These are phyloP conservation scores for Entamoeba invadens DNA, from an alignment of 208 protist species.

Conservation along the genomic window DNA sequence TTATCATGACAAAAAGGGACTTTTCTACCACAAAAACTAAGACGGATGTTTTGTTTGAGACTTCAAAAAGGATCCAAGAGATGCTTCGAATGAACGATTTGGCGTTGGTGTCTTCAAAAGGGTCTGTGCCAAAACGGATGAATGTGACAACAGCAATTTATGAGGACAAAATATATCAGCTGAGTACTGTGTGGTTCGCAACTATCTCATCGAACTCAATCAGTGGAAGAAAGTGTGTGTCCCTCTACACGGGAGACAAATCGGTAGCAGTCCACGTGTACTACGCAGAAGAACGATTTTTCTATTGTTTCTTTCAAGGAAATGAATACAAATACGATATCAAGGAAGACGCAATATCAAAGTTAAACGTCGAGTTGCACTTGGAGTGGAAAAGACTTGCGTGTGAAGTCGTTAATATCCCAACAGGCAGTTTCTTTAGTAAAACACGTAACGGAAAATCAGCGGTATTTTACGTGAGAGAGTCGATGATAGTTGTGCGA, in stretches of 20 bases:
- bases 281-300: background rate
- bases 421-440: background rate
- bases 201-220: background rate
- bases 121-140: background rate
- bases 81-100: background rate
- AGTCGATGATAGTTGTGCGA: background rate
- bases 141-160: background rate
- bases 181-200: background rate
- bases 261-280: background rate
- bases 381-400: background rate
- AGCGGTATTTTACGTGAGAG: background rate
- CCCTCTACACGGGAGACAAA: background rate
- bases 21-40: background rate
- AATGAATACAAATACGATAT: background rate
- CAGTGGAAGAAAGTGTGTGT: background rate
- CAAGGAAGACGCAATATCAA: background rate
- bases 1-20: background rate
- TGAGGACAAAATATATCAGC: background rate
- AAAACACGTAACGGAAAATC: background rate
- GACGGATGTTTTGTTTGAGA: background rate
- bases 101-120: background rate
- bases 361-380: background rate
- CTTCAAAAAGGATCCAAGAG: background rate
- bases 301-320: background rate
- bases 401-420: background rate